Conservation (phyloP, 2,329 filamentous ascomycete genomes). For the Thelonectria blattea region DNA sequence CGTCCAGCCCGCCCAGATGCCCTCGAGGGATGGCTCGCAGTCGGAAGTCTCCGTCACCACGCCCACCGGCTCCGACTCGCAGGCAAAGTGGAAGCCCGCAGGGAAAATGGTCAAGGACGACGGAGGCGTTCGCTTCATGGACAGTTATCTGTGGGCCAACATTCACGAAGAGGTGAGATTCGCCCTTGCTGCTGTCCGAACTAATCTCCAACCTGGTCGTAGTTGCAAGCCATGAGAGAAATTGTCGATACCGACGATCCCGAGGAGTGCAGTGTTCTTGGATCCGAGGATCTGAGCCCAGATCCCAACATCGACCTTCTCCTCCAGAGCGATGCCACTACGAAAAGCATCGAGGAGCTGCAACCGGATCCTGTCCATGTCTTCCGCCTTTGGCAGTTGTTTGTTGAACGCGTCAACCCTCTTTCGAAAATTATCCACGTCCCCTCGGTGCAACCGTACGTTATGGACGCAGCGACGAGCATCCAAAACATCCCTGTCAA, state of each 20-base stretch:
- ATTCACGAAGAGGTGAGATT: constrained; percentile 62
- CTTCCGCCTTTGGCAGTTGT: constrained; percentile 76
- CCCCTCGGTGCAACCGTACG: constrained; percentile 68
- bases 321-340: constrained; percentile 49
- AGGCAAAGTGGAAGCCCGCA: constrained; percentile 49
- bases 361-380: constrained; percentile 71
- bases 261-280: constrained; percentile 56
- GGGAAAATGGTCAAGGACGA: constrained; percentile 64
- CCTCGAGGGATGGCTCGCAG: constrained; percentile 30
- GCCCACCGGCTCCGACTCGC: constrained; percentile 40
- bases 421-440: constrained; percentile 75
- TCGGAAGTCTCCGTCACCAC: constrained; percentile 38
- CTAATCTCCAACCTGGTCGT: constrained; percentile 21
- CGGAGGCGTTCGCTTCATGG: constrained; percentile 62
- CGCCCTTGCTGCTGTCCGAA: constrained; percentile 54
- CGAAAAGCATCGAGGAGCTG: constrained; percentile 53
- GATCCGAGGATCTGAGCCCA: constrained; percentile 56
- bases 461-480: constrained; percentile 67
- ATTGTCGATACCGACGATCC: constrained; percentile 59
- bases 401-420: constrained; percentile 76
- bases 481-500: constrained; percentile 61
- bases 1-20: constrained; percentile 26
- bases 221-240: constrained; percentile 65
- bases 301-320: constrained; percentile 60
- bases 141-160: constrained; percentile 60